Conservation (phyloP, 2,329 filamentous ascomycete species). For the Niveomyces coronatus region DNA sequence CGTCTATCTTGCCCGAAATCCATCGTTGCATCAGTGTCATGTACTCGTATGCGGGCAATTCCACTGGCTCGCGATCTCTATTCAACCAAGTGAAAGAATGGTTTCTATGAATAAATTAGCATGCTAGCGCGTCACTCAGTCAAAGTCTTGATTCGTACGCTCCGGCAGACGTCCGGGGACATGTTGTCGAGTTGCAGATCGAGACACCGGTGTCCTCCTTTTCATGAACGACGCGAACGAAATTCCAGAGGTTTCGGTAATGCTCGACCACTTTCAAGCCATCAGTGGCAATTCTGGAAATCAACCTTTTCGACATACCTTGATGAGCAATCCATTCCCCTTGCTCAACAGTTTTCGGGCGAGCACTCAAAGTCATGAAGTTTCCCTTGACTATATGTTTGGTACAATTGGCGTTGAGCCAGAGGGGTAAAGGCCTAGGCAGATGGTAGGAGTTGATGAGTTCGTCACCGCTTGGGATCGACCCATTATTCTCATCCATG, state of each 20-base stretch:
- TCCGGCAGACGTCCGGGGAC: slow-evolving; percentile 90
- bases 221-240: slow-evolving; percentile 81
- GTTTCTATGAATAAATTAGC: slow-evolving; percentile 39
- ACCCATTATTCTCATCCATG: slow-evolving; percentile 50
- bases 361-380: slow-evolving; percentile 89
- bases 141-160: slow-evolving; percentile 49
- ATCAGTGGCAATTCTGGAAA: slow-evolving; percentile 12
- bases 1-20: slow-evolving; percentile 93
- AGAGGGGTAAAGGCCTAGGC: slow-evolving; percentile 57
- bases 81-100: slow-evolving; percentile 97
- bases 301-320: slow-evolving; percentile 50
- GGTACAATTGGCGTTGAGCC: slow-evolving; percentile 65
- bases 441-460: slow-evolving; percentile 51
- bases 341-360: slow-evolving; percentile 85
- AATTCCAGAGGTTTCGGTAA: slow-evolving; percentile 78
- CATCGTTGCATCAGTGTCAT: slow-evolving; percentile 94
- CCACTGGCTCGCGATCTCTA: slow-evolving; percentile 74
- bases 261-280: slow-evolving; percentile 68
- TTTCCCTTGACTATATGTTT: slow-evolving; percentile 93
- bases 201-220: slow-evolving; percentile 66
- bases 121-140: not conserved
- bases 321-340: slow-evolving; percentile 96
- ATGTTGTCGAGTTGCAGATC: slow-evolving; percentile 75
- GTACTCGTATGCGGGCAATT: slow-evolving; percentile 86
- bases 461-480: slow-evolving; percentile 39